Evolutionary conservation across 2,329 filamentous ascomycete species (phyloP).

Genomic region (Ophiostoma australiae): DNA sequence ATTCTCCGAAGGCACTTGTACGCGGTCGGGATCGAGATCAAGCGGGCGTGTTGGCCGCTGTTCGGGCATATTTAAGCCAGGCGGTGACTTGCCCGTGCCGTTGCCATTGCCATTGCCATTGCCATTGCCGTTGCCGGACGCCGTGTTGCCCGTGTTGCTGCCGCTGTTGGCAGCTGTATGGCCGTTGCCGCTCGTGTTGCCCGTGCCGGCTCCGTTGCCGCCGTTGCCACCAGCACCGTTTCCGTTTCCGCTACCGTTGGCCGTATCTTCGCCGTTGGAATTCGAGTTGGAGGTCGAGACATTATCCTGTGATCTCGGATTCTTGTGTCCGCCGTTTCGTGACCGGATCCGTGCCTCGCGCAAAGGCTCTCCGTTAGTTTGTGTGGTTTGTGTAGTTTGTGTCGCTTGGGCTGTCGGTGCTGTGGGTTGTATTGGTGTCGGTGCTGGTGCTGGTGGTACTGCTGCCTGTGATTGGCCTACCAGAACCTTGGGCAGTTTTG

Average conservation of each 20-base stretch:
- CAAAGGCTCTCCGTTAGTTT: constrained; percentile 21
- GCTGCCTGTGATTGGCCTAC: background rate
- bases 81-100: constrained; percentile 38
- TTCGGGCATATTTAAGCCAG: constrained; percentile 46
- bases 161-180: constrained; percentile 30
- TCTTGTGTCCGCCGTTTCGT: constrained; percentile 35
- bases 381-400: background rate
- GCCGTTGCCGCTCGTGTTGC: constrained; percentile 22
- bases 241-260: constrained; percentile 14
- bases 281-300: constrained; percentile 45
- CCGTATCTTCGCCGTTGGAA: constrained; percentile 43
- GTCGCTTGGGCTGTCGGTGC: background rate
- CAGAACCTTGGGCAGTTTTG: background rate
- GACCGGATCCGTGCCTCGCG: constrained; percentile 49
- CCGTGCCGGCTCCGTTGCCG: constrained; percentile 23
- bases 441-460: background rate
- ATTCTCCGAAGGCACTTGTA: constrained; percentile 70
- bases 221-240: constrained; percentile 23
- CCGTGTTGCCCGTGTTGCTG: background rate
- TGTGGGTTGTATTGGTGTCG: background rate
- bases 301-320: constrained; percentile 42
- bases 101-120: constrained; percentile 22
- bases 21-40: constrained; percentile 73
- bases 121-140: constrained; percentile 16
- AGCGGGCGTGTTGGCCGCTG: constrained; percentile 72